A percentile compares a stretch with the other conserved stretches of the same genome.
Evolutionary conservation across 345 rosid genomes (phyloP).

Genomic region (Eucalyptus urophylla): DNA sequence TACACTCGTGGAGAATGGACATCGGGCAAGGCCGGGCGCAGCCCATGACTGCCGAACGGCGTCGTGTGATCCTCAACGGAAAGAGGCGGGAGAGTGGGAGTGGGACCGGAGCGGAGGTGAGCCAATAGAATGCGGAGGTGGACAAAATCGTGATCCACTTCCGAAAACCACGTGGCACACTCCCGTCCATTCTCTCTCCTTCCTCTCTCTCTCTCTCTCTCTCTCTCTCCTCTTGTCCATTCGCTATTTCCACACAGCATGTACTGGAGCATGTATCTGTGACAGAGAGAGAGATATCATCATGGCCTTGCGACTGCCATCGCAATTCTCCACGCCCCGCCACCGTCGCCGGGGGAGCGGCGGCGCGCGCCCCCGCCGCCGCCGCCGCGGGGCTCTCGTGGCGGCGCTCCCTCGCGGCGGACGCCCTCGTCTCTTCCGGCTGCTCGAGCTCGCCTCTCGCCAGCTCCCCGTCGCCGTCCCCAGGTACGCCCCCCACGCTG

Average conservation of each 20-base stretch:
- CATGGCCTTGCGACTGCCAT: constrained; percentile 48
- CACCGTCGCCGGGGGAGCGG: background rate
- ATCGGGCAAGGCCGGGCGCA: background rate
- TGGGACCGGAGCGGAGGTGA: background rate
- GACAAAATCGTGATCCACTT: constrained; percentile 19
- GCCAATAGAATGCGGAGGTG: background rate
- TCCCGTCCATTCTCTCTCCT: constrained; percentile 10
- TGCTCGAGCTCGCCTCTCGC: background rate
- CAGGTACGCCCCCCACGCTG: background rate
- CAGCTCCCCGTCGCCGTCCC: background rate
- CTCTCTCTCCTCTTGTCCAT: background rate
- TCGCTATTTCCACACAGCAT: background rate
- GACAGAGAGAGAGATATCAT: background rate
- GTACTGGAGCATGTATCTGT: background rate
- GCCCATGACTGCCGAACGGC: background rate
- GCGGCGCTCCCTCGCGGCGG: constrained; percentile 25
- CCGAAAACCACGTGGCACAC: constrained; percentile 29
- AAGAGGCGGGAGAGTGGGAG: background rate
- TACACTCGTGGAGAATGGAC: no score
- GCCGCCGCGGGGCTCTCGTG: constrained; percentile 8
- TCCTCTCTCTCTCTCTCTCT: background rate
- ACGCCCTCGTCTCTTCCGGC: constrained; percentile 5
- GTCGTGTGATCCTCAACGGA: background rate
- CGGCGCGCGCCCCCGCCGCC: background rate
- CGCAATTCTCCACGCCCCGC: constrained; percentile 36